Percentiles rank a stretch among this genome's conserved stretches.
These are phyloP conservation scores for Termitomyces sp. DNA, from an alignment of 768 basidiomycete genomes.

Conservation along the genomic window DNA sequence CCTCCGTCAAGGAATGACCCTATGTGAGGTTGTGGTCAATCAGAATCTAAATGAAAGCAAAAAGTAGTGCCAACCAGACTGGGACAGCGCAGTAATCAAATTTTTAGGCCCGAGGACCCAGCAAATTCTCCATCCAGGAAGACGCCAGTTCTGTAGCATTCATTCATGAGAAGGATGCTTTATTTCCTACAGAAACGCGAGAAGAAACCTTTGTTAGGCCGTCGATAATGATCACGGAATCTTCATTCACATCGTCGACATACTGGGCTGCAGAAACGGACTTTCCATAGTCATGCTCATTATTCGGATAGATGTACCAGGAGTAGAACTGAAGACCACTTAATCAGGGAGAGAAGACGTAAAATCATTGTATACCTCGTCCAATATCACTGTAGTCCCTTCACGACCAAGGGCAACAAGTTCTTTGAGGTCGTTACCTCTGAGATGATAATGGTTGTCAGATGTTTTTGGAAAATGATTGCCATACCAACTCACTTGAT, in stretches of 20 bases:
- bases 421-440: slow-evolving; percentile 76
- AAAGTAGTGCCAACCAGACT: slow-evolving; percentile 48
- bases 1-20: slow-evolving; percentile 94
- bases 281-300: slow-evolving; percentile 65
- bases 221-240: slow-evolving; percentile 81
- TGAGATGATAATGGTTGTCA: slow-evolving; percentile 17
- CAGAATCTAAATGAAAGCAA: not conserved
- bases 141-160: slow-evolving; percentile 76
- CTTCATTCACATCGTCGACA: slow-evolving; percentile 82
- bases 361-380: slow-evolving; percentile 48
- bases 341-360: not conserved
- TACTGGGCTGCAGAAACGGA: slow-evolving; percentile 80
- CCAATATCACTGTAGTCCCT: slow-evolving; percentile 78
- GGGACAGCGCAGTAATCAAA: slow-evolving; percentile 84
- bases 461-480: not conserved
- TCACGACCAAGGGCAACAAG: slow-evolving; percentile 71
- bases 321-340: slow-evolving; percentile 68
- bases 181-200: not conserved
- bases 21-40: slow-evolving; percentile 8
- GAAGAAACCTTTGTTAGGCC: slow-evolving; percentile 78
- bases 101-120: slow-evolving; percentile 93
- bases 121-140: slow-evolving; percentile 92
- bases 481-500: slow-evolving; percentile 31
- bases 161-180: not conserved
- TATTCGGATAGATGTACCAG: slow-evolving; percentile 90